Percentiles rank a stretch among this genome's conserved stretches.
phyloP scores from a whole-genome alignment of 2,329 filamentous ascomycete species.

The Talaromyces funiculosus region DNA sequence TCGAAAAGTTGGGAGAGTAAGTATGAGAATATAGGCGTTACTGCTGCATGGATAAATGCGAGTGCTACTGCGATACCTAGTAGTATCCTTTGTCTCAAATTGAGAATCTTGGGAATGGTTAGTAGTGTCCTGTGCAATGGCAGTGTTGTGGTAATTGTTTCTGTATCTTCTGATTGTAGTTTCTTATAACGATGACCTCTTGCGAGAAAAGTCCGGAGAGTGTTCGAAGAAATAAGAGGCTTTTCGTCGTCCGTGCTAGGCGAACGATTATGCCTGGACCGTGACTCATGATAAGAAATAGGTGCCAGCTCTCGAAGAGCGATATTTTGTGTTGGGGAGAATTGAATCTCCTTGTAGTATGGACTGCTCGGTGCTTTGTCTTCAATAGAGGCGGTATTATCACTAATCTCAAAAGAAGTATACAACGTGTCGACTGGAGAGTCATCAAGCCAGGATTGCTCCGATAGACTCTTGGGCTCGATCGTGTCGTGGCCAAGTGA shows the following conservation, averaged over 20 bases:
- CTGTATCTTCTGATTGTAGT: neutral
- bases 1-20: slow-evolving; percentile 66
- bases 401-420: neutral
- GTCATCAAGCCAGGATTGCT: neutral
- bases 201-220: neutral
- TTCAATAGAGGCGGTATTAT: neutral
- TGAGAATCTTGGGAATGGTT: slow-evolving; percentile 66
- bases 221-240: neutral
- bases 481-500: neutral
- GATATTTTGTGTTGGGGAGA: neutral
- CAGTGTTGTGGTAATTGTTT: neutral
- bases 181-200: neutral
- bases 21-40: slow-evolving; percentile 70
- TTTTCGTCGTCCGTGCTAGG: neutral
- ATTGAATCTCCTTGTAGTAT: neutral
- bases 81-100: slow-evolving; percentile 45
- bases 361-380: neutral
- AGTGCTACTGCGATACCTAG: slow-evolving; percentile 58
- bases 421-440: neutral
- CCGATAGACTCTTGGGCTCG: neutral
- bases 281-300: neutral
- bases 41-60: slow-evolving; percentile 59
- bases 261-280: neutral
- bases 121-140: slow-evolving; percentile 53
- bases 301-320: neutral